Percentiles rank a stretch among this genome's conserved stretches.
phyloP scores from a whole-genome alignment of 352 stramenopile genomes.

The Pythium pyrilobum region DNA sequence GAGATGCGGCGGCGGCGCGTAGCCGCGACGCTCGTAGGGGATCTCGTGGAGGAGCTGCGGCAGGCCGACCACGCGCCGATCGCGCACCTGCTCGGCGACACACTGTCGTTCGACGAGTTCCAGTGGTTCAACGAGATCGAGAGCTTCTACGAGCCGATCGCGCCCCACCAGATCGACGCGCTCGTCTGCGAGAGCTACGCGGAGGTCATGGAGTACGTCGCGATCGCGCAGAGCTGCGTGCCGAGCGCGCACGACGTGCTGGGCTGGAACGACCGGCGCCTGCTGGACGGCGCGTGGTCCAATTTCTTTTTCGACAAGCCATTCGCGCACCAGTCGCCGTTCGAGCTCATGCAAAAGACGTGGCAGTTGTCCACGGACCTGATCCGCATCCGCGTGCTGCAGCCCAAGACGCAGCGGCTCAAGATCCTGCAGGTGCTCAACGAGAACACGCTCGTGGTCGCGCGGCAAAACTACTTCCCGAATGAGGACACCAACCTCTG shows the following conservation, averaged over 20 bases:
- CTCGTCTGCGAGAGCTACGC: conserved; percentile 5
- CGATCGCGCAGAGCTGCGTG: conserved; percentile 1
- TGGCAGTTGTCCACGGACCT: conserved; percentile 29
- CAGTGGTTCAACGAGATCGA: conserved; percentile 2
- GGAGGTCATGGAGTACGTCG: conserved; percentile 9
- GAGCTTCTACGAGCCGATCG: background rate
- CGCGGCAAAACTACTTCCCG: conserved; percentile 13
- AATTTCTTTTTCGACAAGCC: conserved; percentile 39
- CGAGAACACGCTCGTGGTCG: conserved; percentile 8
- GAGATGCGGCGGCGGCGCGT: conserved; percentile 8
- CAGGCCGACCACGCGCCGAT: background rate
- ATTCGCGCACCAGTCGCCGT: conserved; percentile 20
- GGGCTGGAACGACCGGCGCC: conserved; percentile 31
- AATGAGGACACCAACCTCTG: conserved; percentile 10
- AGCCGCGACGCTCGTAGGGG: background rate
- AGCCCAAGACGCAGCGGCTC: conserved; percentile 26
- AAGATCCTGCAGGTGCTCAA: conserved; percentile 25
- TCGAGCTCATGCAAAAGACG: conserved; percentile 21
- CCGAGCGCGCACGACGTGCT: conserved; percentile 20
- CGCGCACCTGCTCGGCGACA: background rate
- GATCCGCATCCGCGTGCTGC: conserved; percentile 18
- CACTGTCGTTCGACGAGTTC: background rate
- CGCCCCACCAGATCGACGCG: background rate
- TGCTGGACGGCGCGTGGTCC: conserved; percentile 27
- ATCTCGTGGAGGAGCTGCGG: conserved; percentile 1